Evolutionary conservation across 768 basidiomycete genomes (phyloP).

Genomic region (Tricholoma matsutake): DNA sequence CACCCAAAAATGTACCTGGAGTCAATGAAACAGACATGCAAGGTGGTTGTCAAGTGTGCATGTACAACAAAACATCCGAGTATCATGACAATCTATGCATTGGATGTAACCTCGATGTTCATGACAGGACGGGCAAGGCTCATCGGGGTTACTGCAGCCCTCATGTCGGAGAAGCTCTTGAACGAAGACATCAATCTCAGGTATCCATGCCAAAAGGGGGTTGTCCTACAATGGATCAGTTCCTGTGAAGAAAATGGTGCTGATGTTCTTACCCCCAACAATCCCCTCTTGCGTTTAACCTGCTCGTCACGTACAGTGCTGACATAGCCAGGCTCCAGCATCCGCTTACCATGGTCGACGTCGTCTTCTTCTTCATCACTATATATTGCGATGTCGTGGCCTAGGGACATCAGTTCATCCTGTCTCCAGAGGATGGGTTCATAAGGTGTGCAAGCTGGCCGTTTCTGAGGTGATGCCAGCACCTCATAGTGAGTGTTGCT

Average conservation of each 20-base stretch:
- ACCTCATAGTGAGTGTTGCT: neutral
- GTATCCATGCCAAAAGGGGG: neutral
- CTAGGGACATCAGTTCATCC: neutral
- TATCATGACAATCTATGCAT: neutral
- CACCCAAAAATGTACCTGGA: too few species aligned
- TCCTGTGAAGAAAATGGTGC: neutral
- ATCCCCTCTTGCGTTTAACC: neutral
- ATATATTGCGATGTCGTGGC: neutral
- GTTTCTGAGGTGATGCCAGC: slow-evolving; percentile 1
- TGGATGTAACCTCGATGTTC: neutral
- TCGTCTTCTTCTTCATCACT: neutral
- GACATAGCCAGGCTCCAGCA: too few species aligned
- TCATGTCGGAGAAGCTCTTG: neutral
- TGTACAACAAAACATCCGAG: neutral
- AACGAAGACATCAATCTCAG: neutral
- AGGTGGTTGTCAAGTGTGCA: neutral
- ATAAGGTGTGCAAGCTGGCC: neutral
- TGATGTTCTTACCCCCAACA: neutral
- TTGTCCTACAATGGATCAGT: too few species aligned
- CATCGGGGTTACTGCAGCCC: too few species aligned
- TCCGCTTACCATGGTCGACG: neutral
- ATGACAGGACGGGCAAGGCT: neutral
- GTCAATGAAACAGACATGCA: neutral
- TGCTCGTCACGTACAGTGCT: neutral
- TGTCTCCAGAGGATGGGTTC: too few species aligned